phyloP scores from a whole-genome alignment of 345 rosid species.

The Corymbia maculata region DNA sequence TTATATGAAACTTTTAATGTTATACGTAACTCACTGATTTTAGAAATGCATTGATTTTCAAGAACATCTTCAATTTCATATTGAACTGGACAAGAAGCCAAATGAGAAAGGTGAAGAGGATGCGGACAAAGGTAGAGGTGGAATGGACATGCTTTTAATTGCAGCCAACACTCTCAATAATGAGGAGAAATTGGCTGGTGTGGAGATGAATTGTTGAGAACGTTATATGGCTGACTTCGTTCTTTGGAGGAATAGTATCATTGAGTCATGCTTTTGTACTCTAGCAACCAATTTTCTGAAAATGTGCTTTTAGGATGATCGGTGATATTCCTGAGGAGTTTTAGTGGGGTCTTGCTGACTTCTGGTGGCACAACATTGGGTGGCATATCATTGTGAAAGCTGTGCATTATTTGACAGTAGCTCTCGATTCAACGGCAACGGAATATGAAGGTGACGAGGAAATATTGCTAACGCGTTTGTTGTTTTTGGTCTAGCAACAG shows the following conservation, averaged over 20 bases:
- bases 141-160: constrained; percentile 71
- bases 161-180: constrained; percentile 63
- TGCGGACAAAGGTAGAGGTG: constrained; percentile 14
- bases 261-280: neutral
- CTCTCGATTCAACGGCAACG: neutral
- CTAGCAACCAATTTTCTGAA: neutral
- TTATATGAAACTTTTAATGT: neutral
- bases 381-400: neutral
- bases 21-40: too few relatives aligned
- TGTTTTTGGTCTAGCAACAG: neutral
- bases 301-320: neutral
- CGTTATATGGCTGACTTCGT: neutral
- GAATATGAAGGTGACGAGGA: neutral
- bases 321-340: neutral
- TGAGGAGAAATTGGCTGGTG: constrained; percentile 30
- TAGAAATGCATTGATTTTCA: neutral
- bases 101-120: neutral
- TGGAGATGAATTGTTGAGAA: constrained; percentile 7
- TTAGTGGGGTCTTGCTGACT: neutral
- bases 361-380: neutral
- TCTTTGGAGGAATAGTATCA: neutral
- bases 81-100: neutral
- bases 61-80: too few relatives aligned
- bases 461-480: neutral
- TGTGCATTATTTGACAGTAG: neutral